Evolutionary conservation across 192 early-diverging fungal species (phyloP).

Genomic region (Umbelopsis sp.): DNA sequence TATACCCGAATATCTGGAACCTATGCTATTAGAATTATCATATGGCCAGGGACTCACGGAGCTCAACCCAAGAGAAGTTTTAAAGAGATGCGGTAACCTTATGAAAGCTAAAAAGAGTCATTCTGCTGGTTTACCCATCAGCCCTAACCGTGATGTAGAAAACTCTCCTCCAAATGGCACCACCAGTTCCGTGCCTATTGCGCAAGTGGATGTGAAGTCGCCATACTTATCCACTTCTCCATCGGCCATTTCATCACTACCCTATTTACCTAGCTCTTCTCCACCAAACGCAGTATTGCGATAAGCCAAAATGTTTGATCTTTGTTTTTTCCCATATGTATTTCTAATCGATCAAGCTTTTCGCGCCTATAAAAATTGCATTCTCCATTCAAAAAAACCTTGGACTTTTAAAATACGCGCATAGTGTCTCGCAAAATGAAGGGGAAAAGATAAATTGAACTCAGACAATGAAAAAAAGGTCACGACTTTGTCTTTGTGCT

Average conservation of each 20-base stretch:
- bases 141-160: constrained; percentile 4
- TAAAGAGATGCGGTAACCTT: constrained; percentile 57
- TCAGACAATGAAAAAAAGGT: no score
- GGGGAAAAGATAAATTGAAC: no score
- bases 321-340: no score
- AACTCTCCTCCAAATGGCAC: constrained; percentile 18
- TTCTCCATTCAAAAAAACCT: no score
- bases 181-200: constrained; percentile 1
- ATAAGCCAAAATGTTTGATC: background rate
- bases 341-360: no score
- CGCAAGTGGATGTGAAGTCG: constrained; percentile 10
- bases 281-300: constrained; percentile 16
- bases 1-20: constrained; percentile 59
- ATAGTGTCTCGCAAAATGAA: no score
- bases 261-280: constrained; percentile 6
- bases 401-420: no score
- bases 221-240: constrained; percentile 10
- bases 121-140: constrained; percentile 25
- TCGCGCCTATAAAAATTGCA: no score
- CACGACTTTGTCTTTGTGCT: no score
- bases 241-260: constrained; percentile 5
- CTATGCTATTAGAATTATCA: constrained; percentile 51
- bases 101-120: constrained; percentile 52
- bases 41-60: constrained; percentile 50
- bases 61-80: constrained; percentile 55